Evolutionary conservation across 345 rosid genomes (phyloP).

Genomic region (Triadica sebifera): DNA sequence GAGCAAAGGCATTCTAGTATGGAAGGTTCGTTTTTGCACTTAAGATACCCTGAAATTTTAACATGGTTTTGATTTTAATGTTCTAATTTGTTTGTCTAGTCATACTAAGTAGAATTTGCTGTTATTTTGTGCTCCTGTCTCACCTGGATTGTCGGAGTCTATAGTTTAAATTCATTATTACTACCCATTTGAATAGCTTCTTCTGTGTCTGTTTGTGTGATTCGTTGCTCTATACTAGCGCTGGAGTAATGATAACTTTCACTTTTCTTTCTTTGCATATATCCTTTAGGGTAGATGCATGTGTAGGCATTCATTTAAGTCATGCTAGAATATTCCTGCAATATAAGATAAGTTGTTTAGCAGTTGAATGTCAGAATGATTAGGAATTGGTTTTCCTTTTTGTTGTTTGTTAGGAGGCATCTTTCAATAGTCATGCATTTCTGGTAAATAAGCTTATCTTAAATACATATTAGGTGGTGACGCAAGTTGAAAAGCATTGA

Average conservation of each 20-base stretch:
- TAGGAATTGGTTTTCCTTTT: not conserved
- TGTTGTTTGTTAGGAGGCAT: not conserved
- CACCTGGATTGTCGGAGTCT: not conserved
- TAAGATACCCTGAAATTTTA: not conserved
- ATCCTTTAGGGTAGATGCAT: not conserved
- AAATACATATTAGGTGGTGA: not conserved
- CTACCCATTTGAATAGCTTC: not conserved
- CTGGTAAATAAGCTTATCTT: not conserved
- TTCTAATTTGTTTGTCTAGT: not conserved
- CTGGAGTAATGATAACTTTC: not conserved
- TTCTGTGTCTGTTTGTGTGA: not conserved
- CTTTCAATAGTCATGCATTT: not conserved
- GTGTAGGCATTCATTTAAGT: not conserved
- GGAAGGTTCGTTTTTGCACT: slow-evolving; percentile 58
- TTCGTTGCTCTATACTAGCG: not conserved
- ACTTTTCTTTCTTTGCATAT: not conserved
- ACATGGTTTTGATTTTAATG: not conserved
- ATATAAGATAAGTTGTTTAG: not conserved
- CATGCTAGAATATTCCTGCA: not conserved
- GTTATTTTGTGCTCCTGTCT: not conserved
- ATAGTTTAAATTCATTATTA: too few species aligned
- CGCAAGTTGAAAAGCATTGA: too few species aligned
- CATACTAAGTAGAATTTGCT: not conserved
- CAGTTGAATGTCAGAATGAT: slow-evolving; percentile 1
- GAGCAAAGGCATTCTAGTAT: slow-evolving; percentile 89